Evolutionary conservation across 192 early-diverging fungal species (phyloP), one percentile per base, ranked within the genome.

Genomic region (Coemansia sp.): DNA sequence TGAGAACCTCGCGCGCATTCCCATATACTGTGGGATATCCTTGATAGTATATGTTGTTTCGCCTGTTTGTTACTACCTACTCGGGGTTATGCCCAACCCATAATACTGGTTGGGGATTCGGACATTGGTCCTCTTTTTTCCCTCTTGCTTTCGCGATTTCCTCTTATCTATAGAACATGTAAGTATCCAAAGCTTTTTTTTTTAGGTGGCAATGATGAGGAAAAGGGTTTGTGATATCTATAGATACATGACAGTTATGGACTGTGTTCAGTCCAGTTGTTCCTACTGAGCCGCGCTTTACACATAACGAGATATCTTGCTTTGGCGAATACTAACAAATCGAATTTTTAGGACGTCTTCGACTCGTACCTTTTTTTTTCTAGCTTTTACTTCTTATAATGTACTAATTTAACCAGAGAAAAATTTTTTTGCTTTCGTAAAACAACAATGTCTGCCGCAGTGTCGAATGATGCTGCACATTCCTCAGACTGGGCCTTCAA

Each of bases 401-500:
- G 33, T 35, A 35, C 33, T 35, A 35, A 35, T 35, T 35, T 35
- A 35, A 35, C 33, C 33, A 7, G 3, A 5, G 7, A 35, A 35
- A 10, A 26, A 26, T 40, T 21, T 55, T 50, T 53, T 2, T 35
- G 35, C 28, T 49, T 54, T 47, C 20, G 33, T 35, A 6, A 35
- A 35, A 12, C 46, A 11, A 13, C 38, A 42, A 63, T 64, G 61
- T 50, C 66, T n/a, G 52, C 23, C 5, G 16, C 48, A 19, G 5
- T 48, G 14, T 57, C n/a, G 16, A 45, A 64, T 8, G 65, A 51
- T 21, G 20, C 50, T 23, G 58, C 50, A 10, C 61, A 40, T 16
- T 59, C 72, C 18, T 59, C 78, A 8, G 78, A 80, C 65, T 69
- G 66, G 65, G 79, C 79, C 0, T 81, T 81, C 50, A 76, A 70